Percentiles rank a stretch among this genome's conserved stretches.
Conservation (phyloP, 2,329 filamentous ascomycete genomes). For the Podosphaera aphanis region DNA sequence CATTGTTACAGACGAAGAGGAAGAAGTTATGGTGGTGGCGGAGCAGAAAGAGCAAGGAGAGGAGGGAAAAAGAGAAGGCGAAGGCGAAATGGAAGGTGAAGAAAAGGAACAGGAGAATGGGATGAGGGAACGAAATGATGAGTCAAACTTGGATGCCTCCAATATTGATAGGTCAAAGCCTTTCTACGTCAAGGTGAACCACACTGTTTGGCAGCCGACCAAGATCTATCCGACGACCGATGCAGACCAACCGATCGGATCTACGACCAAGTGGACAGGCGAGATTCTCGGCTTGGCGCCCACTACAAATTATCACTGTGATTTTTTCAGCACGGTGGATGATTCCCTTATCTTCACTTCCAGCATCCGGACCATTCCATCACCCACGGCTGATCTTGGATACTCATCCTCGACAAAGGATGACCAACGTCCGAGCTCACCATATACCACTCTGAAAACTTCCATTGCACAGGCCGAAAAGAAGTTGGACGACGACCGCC, state of each 20-base stretch:
- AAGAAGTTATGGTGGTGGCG: conserved; percentile 17
- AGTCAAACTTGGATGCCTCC: conserved; percentile 10
- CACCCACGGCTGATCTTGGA: conserved; percentile 10
- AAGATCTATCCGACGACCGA: conserved; percentile 34
- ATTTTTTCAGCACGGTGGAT: conserved; percentile 48
- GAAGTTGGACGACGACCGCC: conserved; percentile 45
- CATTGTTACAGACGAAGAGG: conserved; percentile 15
- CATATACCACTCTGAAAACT: conserved; percentile 51
- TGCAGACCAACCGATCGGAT: conserved; percentile 14
- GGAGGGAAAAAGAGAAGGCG: not conserved
- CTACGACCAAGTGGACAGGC: conserved; percentile 41
- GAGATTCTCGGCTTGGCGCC: conserved; percentile 47
- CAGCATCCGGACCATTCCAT: conserved; percentile 27
- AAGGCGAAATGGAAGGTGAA: conserved; percentile 4
- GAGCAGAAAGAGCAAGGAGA: conserved; percentile 16
- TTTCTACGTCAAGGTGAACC: conserved; percentile 58
- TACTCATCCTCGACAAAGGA: conserved; percentile 25
- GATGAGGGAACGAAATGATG: not conserved
- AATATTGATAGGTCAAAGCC: conserved; percentile 47
- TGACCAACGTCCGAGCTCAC: conserved; percentile 48
- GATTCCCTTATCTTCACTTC: conserved; percentile 45
- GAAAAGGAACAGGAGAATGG: conserved; percentile 6
- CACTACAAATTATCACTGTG: conserved; percentile 53
- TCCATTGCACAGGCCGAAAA: conserved; percentile 51
- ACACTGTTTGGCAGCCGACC: conserved; percentile 57